Conservation (phyloP, 2,329 filamentous ascomycete genomes). For the Cadophora sp. region DNA sequence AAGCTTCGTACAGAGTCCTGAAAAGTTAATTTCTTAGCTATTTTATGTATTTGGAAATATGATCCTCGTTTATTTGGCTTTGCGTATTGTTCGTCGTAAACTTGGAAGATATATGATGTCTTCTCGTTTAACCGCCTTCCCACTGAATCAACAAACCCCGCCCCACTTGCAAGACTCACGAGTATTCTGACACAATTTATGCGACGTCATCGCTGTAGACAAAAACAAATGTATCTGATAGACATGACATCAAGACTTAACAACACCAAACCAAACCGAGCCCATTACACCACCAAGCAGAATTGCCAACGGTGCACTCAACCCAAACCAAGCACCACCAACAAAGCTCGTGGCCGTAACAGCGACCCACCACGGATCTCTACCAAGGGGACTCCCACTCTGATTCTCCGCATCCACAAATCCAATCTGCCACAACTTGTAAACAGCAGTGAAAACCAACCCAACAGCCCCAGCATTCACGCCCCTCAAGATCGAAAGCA, state of each 20-base stretch:
- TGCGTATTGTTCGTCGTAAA: too few species aligned
- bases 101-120: too few species aligned
- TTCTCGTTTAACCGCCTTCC: too few species aligned
- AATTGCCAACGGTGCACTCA: conserved; percentile 53
- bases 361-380: conserved; percentile 70
- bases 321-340: conserved; percentile 54
- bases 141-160: too few species aligned
- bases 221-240: not conserved
- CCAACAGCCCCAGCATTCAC: conserved; percentile 67
- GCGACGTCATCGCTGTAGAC: too few species aligned
- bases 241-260: conserved; percentile 34
- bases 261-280: conserved; percentile 54
- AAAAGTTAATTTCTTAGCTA: not conserved
- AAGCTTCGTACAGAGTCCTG: not conserved
- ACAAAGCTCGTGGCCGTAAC: conserved; percentile 58
- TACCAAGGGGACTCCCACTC: conserved; percentile 58
- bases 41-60: not conserved
- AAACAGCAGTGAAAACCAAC: conserved; percentile 68
- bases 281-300: conserved; percentile 54
- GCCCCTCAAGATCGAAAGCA: conserved; percentile 58
- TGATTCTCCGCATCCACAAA: conserved; percentile 58
- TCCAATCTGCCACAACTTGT: conserved; percentile 67
- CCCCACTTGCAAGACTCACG: too few species aligned
- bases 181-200: not conserved
- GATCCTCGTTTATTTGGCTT: not conserved